Evolutionary conservation across 495 filamentous ascomycete species (phyloP), one percentile per base, ranked within the genome.

Genomic region (Cudoniella acicularis): DNA sequence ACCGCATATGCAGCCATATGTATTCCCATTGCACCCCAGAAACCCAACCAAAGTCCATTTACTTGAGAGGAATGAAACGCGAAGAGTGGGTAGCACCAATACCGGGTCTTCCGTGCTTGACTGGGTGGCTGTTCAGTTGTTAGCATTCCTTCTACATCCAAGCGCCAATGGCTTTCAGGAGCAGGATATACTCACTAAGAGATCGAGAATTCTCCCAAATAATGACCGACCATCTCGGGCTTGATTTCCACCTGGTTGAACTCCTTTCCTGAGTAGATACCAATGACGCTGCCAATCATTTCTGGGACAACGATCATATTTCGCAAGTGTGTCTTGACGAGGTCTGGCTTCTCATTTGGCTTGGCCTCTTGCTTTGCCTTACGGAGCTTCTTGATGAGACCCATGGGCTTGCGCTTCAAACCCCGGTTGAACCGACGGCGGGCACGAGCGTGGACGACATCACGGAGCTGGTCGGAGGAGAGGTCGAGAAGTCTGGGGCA

Each of bases 161-260:
- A 36, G 30, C 4, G 30, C 17, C 43, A 41, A 8, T 8, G 3
- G 13, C 43, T 17, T 9, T 46, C 43, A 9, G 8, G 6, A n/a
- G 43, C 43, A 46, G 18, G 47, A 36, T 46, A 49, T 60, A 91
- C 92, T 70, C 88, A 96, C 92, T 98, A 98, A 79, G 91, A 91
- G 79, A 98, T 98, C 62, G 90, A 96, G 84, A 98, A 98, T 81
- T 98, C 94, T 73, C 82, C 94, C 59, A 98, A 83, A 85, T 98
- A 98, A 83, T 96, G 92, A 72, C 94, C 94, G 79, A 98, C 94
- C 94, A 98, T 98, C 86, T 98, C 94, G 60, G 94, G 94, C 86
- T 96, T 96, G 80, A 98, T 94, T 77, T 98, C 94, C 67, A 98
- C 91, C 84, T 96, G 92, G 85, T 98, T 98, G 87, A 98, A 98